Base-by-base conservation (phyloP, 345 rosid genomes). In the Erodium maritimum region DNA sequence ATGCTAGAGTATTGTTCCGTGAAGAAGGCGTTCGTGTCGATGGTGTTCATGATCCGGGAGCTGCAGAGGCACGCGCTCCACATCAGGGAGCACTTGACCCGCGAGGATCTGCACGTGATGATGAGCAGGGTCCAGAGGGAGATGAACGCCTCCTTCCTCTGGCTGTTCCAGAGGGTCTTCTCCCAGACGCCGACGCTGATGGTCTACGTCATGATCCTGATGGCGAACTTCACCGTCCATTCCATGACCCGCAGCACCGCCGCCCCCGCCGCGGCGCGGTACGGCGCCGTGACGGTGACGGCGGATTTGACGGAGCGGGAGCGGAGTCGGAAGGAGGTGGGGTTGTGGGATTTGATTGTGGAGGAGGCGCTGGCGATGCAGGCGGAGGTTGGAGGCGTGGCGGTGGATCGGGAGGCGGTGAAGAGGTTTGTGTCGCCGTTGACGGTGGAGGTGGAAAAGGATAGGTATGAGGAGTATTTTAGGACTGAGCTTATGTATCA, bases 11-110 rank as follows among this genome's bases (percentile, higher is more conserved):
- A 69, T 17, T 77, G 87, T 23, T 84, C 99, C 0, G 71, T 93
- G 68, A 89, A 75, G 55, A 87, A 71, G 66, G 99, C 99, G 1
- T 93, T 93, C 24, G 83, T 94, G 2, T 93, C 99, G 0, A 85
- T 85, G 99, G 99, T 93, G 69, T 93, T 89, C 48, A 93, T 93
- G 65, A 83, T 93, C 52, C 65, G 88, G 0, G 99, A 93, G 68
- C 74, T 93, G 6, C 96, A 89, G 0, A 79, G 94, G 68, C 83
- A 68, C 63, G 65, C 83, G 25, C 23, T 93, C 14, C 99, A 83
- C 29, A 85, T 87, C 94, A 76, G 96, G 52, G 94, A 87, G 73
- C 1, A 74, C 60, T 67, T 83, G 0, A 78, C 65, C 55, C 81
- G 73, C 61, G 85, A 89, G 63, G 95, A 93, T 65, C 68, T 89